These are phyloP conservation scores for Phytophthora multivora DNA, from an alignment of 352 stramenopile species.

Conservation along the genomic window DNA sequence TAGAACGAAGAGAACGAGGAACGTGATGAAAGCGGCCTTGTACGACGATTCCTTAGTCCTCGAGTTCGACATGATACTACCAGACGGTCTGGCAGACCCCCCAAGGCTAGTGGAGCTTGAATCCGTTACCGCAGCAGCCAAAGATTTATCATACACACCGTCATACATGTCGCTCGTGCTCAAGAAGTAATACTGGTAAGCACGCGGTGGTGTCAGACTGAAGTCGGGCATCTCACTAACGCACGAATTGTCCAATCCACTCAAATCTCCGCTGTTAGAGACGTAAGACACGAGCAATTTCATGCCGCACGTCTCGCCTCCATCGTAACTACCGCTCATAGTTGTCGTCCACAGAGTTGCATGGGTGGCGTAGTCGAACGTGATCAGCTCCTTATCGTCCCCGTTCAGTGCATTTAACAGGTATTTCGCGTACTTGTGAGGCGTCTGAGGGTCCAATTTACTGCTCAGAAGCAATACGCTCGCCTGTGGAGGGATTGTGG, in stretches of 20 bases:
- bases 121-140: slow-evolving; percentile 14
- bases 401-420: slow-evolving; percentile 40
- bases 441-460: slow-evolving; percentile 57
- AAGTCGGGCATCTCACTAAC: slow-evolving; percentile 38
- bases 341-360: slow-evolving; percentile 40
- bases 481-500: slow-evolving; percentile 39
- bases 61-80: background rate
- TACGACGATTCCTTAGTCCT: slow-evolving; percentile 25
- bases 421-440: slow-evolving; percentile 54
- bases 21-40: slow-evolving; percentile 53
- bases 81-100: too few relatives aligned
- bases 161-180: slow-evolving; percentile 46
- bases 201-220: slow-evolving; percentile 27
- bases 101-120: slow-evolving; percentile 8
- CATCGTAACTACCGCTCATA: slow-evolving; percentile 19
- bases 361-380: slow-evolving; percentile 51
- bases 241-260: slow-evolving; percentile 51
- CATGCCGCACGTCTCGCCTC: slow-evolving; percentile 49
- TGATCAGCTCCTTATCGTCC: slow-evolving; percentile 43
- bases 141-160: slow-evolving; percentile 33
- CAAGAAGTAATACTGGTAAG: slow-evolving; percentile 34
- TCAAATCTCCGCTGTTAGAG: slow-evolving; percentile 33
- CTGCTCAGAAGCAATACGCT: slow-evolving; percentile 57
- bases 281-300: slow-evolving; percentile 53
- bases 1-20: slow-evolving; percentile 45